Conservation (phyloP, 352 stramenopile genomes). For the Thraustotheca clavata region DNA sequence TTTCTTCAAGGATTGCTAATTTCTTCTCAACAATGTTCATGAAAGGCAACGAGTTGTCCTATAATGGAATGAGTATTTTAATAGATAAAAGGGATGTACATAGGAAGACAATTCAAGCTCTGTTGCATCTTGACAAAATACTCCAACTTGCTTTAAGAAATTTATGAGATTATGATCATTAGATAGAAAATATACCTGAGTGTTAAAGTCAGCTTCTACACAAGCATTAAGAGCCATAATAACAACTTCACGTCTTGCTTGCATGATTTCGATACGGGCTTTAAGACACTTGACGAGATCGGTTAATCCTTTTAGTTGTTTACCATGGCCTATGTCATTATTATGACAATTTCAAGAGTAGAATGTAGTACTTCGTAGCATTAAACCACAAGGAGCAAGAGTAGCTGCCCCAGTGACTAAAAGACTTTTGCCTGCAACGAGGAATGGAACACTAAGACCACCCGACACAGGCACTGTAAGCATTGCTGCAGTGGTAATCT, state of each 20-base stretch:
- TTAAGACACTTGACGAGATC: constrained; percentile 74
- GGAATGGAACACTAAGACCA: constrained; percentile 76
- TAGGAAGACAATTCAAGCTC: constrained; percentile 69
- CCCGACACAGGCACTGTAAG: constrained; percentile 68
- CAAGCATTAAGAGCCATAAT: constrained; percentile 57
- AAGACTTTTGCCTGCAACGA: constrained; percentile 72
- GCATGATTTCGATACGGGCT: constrained; percentile 77
- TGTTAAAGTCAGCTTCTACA: constrained; percentile 65
- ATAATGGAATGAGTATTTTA: not conserved
- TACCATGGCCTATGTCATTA: constrained; percentile 52
- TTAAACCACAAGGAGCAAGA: constrained; percentile 74
- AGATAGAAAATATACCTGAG: constrained; percentile 35
- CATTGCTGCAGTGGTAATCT: constrained; percentile 60
- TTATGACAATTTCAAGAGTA: not conserved
- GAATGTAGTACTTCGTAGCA: constrained; percentile 64
- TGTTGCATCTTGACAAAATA: constrained; percentile 74
- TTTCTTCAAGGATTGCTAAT: constrained; percentile 49
- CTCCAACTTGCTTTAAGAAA: constrained; percentile 44
- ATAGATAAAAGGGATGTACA: constrained; percentile 26
- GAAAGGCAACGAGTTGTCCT: constrained; percentile 78
- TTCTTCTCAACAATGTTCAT: constrained; percentile 71
- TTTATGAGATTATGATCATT: not conserved
- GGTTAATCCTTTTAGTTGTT: constrained; percentile 67
- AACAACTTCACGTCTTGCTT: constrained; percentile 72
- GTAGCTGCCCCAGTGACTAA: constrained; percentile 73